A percentile compares a stretch with the other conserved stretches of the same genome.
Evolutionary conservation across 2,329 filamentous ascomycete genomes (phyloP).

Genomic region (Fusarium heterosporum): DNA sequence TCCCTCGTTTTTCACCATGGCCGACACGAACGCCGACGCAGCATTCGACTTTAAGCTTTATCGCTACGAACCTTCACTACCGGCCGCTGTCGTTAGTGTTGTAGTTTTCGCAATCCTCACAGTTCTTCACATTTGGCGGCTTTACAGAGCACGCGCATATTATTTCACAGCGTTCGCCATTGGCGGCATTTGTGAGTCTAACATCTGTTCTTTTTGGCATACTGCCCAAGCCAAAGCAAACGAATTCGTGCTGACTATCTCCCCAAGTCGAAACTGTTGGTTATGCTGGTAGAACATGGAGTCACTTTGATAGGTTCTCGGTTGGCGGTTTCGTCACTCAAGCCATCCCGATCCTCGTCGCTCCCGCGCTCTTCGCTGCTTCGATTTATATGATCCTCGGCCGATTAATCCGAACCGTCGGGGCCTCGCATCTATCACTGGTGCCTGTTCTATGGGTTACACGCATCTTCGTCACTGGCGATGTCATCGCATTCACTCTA

Average conservation of each 20-base stretch:
- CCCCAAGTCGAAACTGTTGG: conserved; percentile 6
- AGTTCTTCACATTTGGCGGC: conserved; percentile 1
- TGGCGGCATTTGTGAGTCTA: background rate
- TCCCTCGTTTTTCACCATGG: background rate
- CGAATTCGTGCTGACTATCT: background rate
- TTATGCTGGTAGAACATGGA: conserved; percentile 20
- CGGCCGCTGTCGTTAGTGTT: conserved; percentile 9
- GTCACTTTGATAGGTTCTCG: conserved; percentile 4
- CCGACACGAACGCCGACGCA: background rate
- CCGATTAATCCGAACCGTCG: conserved; percentile 13
- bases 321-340: conserved; percentile 11
- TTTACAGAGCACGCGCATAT: conserved; percentile 3
- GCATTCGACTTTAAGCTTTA: conserved; percentile 19
- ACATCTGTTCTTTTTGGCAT: accelerated
- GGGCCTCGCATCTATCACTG: conserved; percentile 3
- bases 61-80: conserved; percentile 6
- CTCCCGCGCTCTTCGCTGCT: conserved; percentile 13
- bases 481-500: conserved; percentile 5
- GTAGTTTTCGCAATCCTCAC: background rate
- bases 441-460: conserved; percentile 22
- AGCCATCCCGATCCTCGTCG: conserved; percentile 23
- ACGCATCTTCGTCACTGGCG: conserved; percentile 9
- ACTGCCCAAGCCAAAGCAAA: background rate
- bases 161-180: conserved; percentile 14
- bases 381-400: conserved; percentile 29